These are phyloP conservation scores for Aspergillus cejpii DNA, from an alignment of 2,329 filamentous ascomycete species.

Conservation along the genomic window DNA sequence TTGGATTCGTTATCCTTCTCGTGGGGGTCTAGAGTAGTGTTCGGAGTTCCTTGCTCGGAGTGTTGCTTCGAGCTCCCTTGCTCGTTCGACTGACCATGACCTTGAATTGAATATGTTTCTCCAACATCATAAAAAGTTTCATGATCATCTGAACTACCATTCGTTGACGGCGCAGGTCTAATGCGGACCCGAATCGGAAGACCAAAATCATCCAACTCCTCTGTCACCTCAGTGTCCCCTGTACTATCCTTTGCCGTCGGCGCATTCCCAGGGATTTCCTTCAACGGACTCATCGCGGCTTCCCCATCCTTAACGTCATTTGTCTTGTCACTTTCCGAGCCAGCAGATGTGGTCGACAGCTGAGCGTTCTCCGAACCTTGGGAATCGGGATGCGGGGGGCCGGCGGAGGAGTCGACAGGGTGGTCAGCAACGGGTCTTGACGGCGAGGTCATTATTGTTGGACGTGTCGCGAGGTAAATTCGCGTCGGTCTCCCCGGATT, in stretches of 20 bases:
- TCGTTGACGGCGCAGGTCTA: constrained; percentile 12
- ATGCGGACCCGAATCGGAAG: constrained; percentile 31
- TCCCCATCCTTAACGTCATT: constrained; percentile 12
- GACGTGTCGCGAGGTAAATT: constrained; percentile 2
- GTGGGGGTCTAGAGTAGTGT: background rate
- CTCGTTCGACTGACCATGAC: background rate
- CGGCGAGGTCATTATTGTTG: constrained; percentile 31
- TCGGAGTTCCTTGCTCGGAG: background rate
- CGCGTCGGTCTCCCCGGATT: constrained; percentile 1
- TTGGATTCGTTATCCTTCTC: background rate
- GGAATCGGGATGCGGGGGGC: constrained; percentile 8
- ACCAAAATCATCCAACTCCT: constrained; percentile 36
- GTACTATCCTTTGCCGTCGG: constrained; percentile 1
- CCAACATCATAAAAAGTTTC: constrained; percentile 20
- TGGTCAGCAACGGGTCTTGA: constrained; percentile 23
- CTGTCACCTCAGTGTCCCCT: constrained; percentile 8
- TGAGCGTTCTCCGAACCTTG: constrained; percentile 11
- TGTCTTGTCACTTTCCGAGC: constrained; percentile 6
- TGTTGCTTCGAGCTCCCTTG: background rate
- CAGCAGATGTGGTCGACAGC: constrained; percentile 9
- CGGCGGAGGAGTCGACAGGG: constrained; percentile 21
- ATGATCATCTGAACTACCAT: constrained; percentile 12
- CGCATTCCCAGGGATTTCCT: constrained; percentile 4
- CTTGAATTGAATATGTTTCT: constrained; percentile 4
- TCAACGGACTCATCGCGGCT: constrained; percentile 11